These are phyloP conservation scores for Nicotiana paniculata DNA, from an alignment of 257 asterid genomes.

Conservation along the genomic window DNA sequence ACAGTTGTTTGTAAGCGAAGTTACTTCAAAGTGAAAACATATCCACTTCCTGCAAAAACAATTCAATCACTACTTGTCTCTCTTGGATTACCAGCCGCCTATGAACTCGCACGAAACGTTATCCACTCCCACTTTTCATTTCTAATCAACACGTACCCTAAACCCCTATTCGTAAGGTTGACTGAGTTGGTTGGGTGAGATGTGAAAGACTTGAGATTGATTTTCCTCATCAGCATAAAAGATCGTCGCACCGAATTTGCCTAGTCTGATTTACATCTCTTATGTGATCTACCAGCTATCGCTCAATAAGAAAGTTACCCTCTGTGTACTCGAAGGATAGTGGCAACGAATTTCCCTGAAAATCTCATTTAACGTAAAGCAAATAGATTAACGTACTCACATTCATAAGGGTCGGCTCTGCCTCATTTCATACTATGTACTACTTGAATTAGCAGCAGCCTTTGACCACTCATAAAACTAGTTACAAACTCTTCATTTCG, in stretches of 20 bases:
- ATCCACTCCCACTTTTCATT: background rate
- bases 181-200: too few species aligned
- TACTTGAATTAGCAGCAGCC: background rate
- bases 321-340: too few species aligned
- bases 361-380: too few species aligned
- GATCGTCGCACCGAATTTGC: too few species aligned
- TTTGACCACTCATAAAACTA: background rate
- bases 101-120: background rate
- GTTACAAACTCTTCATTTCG: background rate
- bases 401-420: too few species aligned
- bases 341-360: too few species aligned
- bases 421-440: too few species aligned
- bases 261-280: accelerated
- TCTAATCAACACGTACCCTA: background rate
- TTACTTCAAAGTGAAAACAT: slow-evolving; percentile 3
- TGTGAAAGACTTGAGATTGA: too few species aligned
- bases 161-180: too few species aligned
- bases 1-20: background rate
- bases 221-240: too few species aligned
- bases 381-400: too few species aligned
- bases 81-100: background rate
- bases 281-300: too few species aligned
- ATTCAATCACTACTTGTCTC: background rate
- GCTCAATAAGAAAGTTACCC: accelerated
- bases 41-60: background rate